Evolutionary conservation across 768 basidiomycete species (phyloP).

Genomic region (Mrakia gelida): DNA sequence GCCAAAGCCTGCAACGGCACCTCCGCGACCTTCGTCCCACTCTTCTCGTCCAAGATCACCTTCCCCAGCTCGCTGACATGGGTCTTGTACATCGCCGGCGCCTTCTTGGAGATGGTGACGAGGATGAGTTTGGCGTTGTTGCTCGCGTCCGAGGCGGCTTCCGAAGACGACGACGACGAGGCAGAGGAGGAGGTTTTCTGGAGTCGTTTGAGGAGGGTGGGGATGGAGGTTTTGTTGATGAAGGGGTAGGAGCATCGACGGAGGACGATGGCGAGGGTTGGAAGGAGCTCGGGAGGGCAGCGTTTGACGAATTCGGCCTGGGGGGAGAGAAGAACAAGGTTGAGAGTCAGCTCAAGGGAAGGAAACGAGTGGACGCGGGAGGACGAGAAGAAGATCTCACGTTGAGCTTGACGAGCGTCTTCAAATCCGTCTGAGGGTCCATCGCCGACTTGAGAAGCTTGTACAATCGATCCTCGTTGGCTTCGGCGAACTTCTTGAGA

Average conservation of each 20-base stretch:
- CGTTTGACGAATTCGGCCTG: slow-evolving; percentile 75
- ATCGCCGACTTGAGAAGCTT: slow-evolving; percentile 74
- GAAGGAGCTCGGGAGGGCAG: slow-evolving; percentile 60
- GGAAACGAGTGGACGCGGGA: not conserved
- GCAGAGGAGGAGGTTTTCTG: slow-evolving; percentile 11
- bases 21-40: slow-evolving; percentile 51
- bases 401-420: slow-evolving; percentile 68
- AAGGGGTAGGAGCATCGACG: slow-evolving; percentile 67
- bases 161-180: not conserved
- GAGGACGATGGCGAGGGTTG: slow-evolving; percentile 59
- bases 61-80: slow-evolving; percentile 74
- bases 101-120: slow-evolving; percentile 63
- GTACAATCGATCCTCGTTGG: slow-evolving; percentile 81
- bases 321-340: not conserved
- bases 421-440: slow-evolving; percentile 79
- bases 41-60: slow-evolving; percentile 59
- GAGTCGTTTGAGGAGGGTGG: slow-evolving; percentile 65
- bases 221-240: slow-evolving; percentile 78
- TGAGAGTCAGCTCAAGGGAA: not conserved
- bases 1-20: slow-evolving; percentile 72
- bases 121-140: slow-evolving; percentile 38
- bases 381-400: slow-evolving; percentile 48
- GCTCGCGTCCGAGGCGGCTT: not conserved
- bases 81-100: slow-evolving; percentile 64
- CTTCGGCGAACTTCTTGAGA: slow-evolving; percentile 71